Evolutionary conservation across 805 yeast genomes (phyloP), one percentile per base, ranked within the genome.

Genomic region (Groenewaldozyma tartarivorans): DNA sequence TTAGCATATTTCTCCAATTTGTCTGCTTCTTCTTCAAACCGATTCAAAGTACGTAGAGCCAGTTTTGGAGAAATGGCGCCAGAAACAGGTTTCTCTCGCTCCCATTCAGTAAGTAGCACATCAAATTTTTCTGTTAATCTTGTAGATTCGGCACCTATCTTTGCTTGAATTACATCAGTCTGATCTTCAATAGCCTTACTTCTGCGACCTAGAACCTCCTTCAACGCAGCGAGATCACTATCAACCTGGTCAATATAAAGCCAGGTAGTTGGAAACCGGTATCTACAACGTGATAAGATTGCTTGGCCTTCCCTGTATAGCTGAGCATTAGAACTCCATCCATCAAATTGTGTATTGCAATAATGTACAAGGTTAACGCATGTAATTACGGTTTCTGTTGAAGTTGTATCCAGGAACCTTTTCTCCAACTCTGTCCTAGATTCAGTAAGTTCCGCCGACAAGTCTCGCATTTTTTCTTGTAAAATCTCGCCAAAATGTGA

Each of bases 241-340:
- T 72, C 75, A 0, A 84, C 42, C 48, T 84, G 94, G 32, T 81
- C 92, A 36, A 63, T 63, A 53, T 64, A 74, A 1, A 78, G 46
- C 81, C 87, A 80, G 21, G 69, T 68, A 0, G 58, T 27, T 0
- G 79, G 72, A 38, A 75, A 68, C 18, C 63, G 64, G 45, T 60
- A 70, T 34, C 79, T 60, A n/a, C 66, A 61, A 21, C 68, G 64
- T 1, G 62, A 45, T 5, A 77, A 51, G 2, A 65, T 43, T 3
- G 52, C 49, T 42, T 77, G 81, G 4, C 71, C 68, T 1, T 48
- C 33, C 29, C 57, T 49, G 36, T 59, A 56, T 1, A 49, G 24
- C 2, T 37, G 35, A 3, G 66, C 41, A 2, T 38, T 21, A 6
- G 29, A 27, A 5, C 46, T 48, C 60, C 65, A 56, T 4, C 38